Conservation (phyloP, 2,329 filamentous ascomycete genomes). For the Cladophialophora psammophila region DNA sequence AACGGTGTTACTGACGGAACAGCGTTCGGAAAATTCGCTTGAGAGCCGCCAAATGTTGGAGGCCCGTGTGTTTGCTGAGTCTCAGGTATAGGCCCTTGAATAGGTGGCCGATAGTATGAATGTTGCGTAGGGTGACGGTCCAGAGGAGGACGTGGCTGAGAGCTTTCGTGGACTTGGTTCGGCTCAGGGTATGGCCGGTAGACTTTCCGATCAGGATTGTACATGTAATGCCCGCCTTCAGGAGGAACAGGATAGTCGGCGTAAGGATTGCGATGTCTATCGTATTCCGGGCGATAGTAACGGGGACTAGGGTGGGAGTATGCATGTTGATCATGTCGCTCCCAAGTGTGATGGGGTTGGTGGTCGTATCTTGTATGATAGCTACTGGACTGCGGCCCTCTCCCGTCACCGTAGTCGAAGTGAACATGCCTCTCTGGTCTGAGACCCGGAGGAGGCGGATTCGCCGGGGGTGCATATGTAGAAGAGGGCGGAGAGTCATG, state of each 20-base stretch:
- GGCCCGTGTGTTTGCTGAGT: slow-evolving; percentile 6
- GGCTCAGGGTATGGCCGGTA: slow-evolving; percentile 23
- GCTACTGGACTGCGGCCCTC: not conserved
- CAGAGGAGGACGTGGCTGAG: slow-evolving; percentile 8
- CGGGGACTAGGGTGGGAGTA: slow-evolving; percentile 3
- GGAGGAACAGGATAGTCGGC: slow-evolving; percentile 22
- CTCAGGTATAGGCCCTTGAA: not conserved
- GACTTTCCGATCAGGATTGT: slow-evolving; percentile 18
- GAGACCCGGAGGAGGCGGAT: slow-evolving; percentile 3
- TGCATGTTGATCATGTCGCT: slow-evolving; percentile 9
- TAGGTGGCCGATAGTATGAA: not conserved
- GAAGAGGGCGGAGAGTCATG: slow-evolving; percentile 10
- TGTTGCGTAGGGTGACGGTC: slow-evolving; percentile 2
- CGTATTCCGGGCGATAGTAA: slow-evolving; percentile 8
- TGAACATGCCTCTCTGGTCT: slow-evolving; percentile 30
- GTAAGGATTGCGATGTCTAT: slow-evolving; percentile 16
- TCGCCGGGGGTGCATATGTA: slow-evolving; percentile 8
- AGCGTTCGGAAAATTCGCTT: not conserved
- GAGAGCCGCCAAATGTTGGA: slow-evolving; percentile 15
- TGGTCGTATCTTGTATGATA: slow-evolving; percentile 15
- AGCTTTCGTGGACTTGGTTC: slow-evolving; percentile 13
- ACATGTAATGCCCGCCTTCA: slow-evolving; percentile 20
- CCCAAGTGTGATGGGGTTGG: slow-evolving; percentile 13
- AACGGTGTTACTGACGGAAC: slow-evolving; percentile 8
- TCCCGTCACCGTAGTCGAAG: slow-evolving; percentile 32